Evolutionary conservation across 305 asterid genomes (phyloP), one percentile per base, ranked within the genome.

Genomic region (Ajuga reptans): DNA sequence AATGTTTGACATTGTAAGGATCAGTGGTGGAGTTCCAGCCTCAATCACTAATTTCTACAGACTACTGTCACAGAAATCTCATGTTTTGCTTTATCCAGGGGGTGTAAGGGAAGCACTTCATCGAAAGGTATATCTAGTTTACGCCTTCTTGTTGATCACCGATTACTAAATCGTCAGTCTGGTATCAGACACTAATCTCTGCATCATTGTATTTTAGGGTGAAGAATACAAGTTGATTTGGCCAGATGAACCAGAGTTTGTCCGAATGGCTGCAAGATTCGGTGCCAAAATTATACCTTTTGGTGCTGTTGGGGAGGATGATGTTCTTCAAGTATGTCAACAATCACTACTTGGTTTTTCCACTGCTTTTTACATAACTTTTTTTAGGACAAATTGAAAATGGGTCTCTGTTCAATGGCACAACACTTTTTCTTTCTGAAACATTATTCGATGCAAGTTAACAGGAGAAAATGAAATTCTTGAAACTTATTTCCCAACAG

Each of bases 271-370:
- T 9, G 83, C 84, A 17, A 78, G 78, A 73, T 85, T 83, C 75
- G 89, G 85, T 56, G 87, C 89, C 36, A 84, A 75, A 71, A 86
- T 80, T 73, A 45, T 86, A 57, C 91, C 91, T 11, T 86, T 83
- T 71, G 85, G 86, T 50, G 72, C 67, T 6, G 85, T 86, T 45
- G 89, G 91, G 31, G 89, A 82, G 76, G 91, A 86, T 69, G 91
- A 86, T 51, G 7, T 79, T 59, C 53, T 77, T 59, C 79, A 83
- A 61, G 87, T 80, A 77, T 64, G 71, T 71, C 27, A 4, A 12
- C 33, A 21, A 52, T 17, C 36, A 9, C 6, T 18, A 3, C 24
- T 15, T 21, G 10, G 16, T 47, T 47, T 18, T 2, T 21, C 27
- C 27, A 21, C 27, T 21, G 27, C 1, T 21, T 21, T n/a, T 21